Percentiles rank a stretch among this genome's conserved stretches.
phyloP scores from a whole-genome alignment of 2,329 filamentous ascomycete species.

The Pyrenochaeta sp. region DNA sequence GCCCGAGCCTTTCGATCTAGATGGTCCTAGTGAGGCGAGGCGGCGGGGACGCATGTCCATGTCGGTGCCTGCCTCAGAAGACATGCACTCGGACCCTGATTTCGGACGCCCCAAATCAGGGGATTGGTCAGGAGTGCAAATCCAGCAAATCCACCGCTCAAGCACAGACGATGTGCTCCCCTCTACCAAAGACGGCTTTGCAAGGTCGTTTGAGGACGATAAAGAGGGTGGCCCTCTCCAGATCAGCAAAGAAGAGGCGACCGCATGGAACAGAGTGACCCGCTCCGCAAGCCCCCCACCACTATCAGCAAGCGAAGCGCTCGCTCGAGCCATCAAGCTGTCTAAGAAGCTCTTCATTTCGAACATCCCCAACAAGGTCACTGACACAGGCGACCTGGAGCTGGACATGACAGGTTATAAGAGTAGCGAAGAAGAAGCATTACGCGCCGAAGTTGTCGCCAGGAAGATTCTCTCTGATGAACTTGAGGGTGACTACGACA shows the following conservation, averaged over 20 bases:
- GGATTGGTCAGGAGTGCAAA: conserved; percentile 45
- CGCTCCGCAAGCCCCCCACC: conserved; percentile 81
- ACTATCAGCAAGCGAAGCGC: conserved; percentile 74
- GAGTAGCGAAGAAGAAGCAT: conserved; percentile 87
- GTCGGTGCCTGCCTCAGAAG: conserved; percentile 34
- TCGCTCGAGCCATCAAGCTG: conserved; percentile 81
- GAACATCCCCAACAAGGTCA: conserved; percentile 94
- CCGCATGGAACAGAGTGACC: conserved; percentile 42
- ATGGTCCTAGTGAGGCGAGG: conserved; percentile 47
- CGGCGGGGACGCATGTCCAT: conserved; percentile 40
- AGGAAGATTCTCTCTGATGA: conserved; percentile 92
- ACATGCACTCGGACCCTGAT: conserved; percentile 21
- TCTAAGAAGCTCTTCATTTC: conserved; percentile 87
- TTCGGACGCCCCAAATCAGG: conserved; percentile 38
- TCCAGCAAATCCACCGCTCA: conserved; percentile 49
- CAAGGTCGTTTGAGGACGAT: conserved; percentile 36
- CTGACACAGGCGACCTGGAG: conserved; percentile 92
- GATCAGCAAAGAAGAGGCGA: conserved; percentile 44
- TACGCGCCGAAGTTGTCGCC: conserved; percentile 91
- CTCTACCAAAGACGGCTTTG: conserved; percentile 49
- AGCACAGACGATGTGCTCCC: conserved; percentile 63
- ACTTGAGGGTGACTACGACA: conserved; percentile 93
- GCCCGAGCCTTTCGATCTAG: conserved; percentile 73
- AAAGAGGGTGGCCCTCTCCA: conserved; percentile 37
- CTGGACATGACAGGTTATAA: conserved; percentile 98